Base-by-base conservation (phyloP, 768 basidiomycete species). In the Rhodosporidiobolus sp. region DNA sequence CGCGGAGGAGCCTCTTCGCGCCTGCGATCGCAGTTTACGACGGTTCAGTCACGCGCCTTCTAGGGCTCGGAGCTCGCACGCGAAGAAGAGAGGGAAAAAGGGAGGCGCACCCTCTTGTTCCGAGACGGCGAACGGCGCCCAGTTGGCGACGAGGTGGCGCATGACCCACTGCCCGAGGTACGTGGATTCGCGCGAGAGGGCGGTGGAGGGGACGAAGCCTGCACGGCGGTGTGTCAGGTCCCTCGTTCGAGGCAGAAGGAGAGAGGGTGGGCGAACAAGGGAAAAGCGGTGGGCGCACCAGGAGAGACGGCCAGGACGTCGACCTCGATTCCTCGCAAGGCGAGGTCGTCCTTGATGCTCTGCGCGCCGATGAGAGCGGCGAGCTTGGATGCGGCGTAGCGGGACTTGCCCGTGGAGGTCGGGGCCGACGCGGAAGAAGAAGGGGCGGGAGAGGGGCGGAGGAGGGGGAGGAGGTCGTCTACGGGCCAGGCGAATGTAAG, bases 201-300 rank as follows among this genome's bases (percentile, higher is more conserved):
- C 67, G 1, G 78, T 76, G 12, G 70, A 65, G 1, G 78, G 78
- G 1, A 78, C 73, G 59, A 77, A 78, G 24, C 78, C 78, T 78
- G 54, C 6, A 5, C 35, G 24, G 8, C 1, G 1, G 17, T 32
- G 12, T 1, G 30, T 45, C 30, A 35, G 9, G 7, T 1, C 12
- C 0, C 30, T 26, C 7, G 49, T 17, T 3, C 2, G 10, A 12
- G 34, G 14, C 38, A 14, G 38, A 43, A 43, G n/a, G n/a, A n/a
- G n/a, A n/a, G n/a, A 43, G 38, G 38, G 38, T 43, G 38, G 35
- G 26, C 28, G 19, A 32, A 16, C 4, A 43, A 22, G 2, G n/a
- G 28, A 19, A 4, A 35, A 24, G 38, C 11, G 32, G 8, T 50
- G 30, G 16, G 52, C 71, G n/a, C 49, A 69, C 72, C 72, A 4